Percentiles rank a stretch among this genome's conserved stretches.
Conservation (phyloP, 169 alveolate genomes). For the Eimeria acervulina region DNA sequence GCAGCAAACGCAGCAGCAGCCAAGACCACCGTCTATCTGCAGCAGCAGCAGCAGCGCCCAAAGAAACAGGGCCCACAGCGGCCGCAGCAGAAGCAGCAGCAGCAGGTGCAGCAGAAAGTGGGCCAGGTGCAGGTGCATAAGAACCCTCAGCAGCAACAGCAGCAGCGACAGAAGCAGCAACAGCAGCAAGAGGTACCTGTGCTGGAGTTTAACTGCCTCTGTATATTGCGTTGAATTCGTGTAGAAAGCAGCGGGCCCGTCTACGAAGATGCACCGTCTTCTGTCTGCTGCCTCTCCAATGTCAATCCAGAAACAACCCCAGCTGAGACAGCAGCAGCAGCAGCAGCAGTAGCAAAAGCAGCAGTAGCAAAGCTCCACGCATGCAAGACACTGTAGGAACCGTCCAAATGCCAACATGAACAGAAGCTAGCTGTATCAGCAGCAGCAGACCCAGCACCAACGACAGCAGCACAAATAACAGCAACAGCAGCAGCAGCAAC, state of each 20-base stretch:
- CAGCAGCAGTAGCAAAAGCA: conserved; percentile 30
- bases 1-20: no score
- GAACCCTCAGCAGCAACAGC: no score
- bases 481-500: conserved; percentile 6
- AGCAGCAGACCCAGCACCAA: not conserved
- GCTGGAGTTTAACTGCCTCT: conserved; percentile 89
- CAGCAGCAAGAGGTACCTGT: conserved; percentile 84
- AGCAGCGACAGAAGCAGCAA: not conserved
- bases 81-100: conserved; percentile 44
- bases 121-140: no score
- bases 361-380: not conserved
- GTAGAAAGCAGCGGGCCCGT: conserved; percentile 92
- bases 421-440: not conserved
- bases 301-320: conserved; percentile 94
- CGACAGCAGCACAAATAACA: no score
- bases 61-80: not conserved
- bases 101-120: not conserved
- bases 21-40: no score
- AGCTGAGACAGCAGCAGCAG: conserved; percentile 70
- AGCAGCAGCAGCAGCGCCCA: conserved; percentile 52
- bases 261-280: conserved; percentile 91
- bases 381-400: not conserved
- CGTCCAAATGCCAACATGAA: not conserved
- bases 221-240: conserved; percentile 88
- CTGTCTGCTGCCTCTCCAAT: conserved; percentile 91